A percentile compares a stretch with the other conserved stretches of the same genome.
phyloP scores from a whole-genome alignment of 768 basidiomycete genomes.

The Panaeolus cyanescens region DNA sequence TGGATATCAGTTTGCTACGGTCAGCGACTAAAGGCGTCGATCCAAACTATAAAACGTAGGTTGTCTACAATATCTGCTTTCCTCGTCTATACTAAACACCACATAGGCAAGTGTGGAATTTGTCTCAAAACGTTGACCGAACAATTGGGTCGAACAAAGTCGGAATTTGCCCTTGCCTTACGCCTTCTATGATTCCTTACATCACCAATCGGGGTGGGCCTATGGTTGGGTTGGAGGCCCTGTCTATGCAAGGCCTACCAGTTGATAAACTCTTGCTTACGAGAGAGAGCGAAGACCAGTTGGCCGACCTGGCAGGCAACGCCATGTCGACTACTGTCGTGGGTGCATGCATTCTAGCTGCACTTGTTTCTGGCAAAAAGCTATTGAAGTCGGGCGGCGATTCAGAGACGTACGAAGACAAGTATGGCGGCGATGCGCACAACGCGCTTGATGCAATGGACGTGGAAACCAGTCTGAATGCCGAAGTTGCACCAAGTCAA shows the following conservation, averaged over 20 bases:
- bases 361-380: conserved; percentile 66
- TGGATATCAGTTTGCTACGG: conserved; percentile 89
- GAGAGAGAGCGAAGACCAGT: conserved; percentile 89
- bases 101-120: conserved; percentile 86
- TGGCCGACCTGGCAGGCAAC: conserved; percentile 94
- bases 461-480: conserved; percentile 35
- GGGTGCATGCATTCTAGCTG: conserved; percentile 84
- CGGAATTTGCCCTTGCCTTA: conserved; percentile 91
- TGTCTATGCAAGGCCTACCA: conserved; percentile 93
- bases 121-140: conserved; percentile 95
- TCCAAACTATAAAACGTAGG: conserved; percentile 87
- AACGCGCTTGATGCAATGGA: conserved; percentile 44
- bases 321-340: conserved; percentile 99
- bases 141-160: conserved; percentile 78
- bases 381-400: conserved; percentile 71
- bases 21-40: conserved; percentile 81
- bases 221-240: conserved; percentile 90
- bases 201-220: conserved; percentile 95
- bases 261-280: conserved; percentile 91
- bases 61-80: conserved; percentile 8
- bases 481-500: conserved; percentile 38
- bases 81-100: conserved; percentile 11
- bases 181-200: conserved; percentile 96
- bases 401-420: conserved; percentile 67
- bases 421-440: conserved; percentile 40